Conservation (phyloP, 2,329 filamentous ascomycete species). For the Claviceps africana region DNA sequence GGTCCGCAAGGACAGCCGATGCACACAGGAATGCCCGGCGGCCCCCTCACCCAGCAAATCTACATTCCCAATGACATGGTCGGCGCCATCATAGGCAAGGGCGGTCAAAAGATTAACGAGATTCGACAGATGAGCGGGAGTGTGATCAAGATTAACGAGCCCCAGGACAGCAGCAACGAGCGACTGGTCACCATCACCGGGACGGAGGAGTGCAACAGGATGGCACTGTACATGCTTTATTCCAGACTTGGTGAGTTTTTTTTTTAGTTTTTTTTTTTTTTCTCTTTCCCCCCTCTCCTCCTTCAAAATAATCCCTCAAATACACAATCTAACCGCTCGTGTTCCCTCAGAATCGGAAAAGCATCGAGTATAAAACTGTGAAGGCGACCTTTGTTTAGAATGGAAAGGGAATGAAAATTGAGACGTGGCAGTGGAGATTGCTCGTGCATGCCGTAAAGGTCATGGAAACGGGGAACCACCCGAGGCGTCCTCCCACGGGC, state of each 20-base stretch:
- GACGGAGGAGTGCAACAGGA: slow-evolving; percentile 96
- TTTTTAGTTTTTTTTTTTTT: too few species aligned
- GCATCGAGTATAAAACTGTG: slow-evolving; percentile 24
- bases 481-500: background rate
- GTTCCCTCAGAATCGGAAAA: slow-evolving; percentile 28
- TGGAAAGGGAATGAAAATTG: background rate
- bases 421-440: background rate
- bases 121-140: slow-evolving; percentile 93
- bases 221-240: slow-evolving; percentile 99
- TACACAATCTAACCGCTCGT: background rate
- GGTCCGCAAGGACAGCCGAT: slow-evolving; percentile 64
- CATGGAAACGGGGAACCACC: too few species aligned
- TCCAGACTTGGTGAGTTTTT: slow-evolving; percentile 66
- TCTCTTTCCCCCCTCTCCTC: too few species aligned
- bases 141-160: slow-evolving; percentile 99
- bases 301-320: too few species aligned
- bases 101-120: slow-evolving; percentile 97
- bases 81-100: slow-evolving; percentile 96
- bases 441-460: background rate
- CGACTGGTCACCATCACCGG: slow-evolving; percentile 93
- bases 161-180: slow-evolving; percentile 97
- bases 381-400: background rate
- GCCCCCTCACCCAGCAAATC: slow-evolving; percentile 88
- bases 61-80: slow-evolving; percentile 99
- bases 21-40: slow-evolving; percentile 43